These are phyloP conservation scores for Amanita muscaria DNA, from an alignment of 768 basidiomycete genomes.

Conservation along the genomic window DNA sequence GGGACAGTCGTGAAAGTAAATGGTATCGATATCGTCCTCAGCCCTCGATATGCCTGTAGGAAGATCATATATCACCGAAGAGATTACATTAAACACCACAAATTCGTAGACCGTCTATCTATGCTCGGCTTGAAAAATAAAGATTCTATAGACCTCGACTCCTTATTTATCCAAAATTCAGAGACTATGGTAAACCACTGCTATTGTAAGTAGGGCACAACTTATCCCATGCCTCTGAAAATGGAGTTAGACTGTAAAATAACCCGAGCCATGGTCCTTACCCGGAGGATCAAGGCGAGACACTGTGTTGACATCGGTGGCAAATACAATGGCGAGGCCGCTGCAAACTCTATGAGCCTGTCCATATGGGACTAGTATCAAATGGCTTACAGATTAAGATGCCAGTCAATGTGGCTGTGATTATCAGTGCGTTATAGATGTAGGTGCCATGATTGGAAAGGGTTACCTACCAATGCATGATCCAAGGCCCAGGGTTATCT, in stretches of 20 bases:
- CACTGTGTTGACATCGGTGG: constrained; percentile 20
- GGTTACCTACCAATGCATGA: constrained; percentile 34
- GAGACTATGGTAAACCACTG: too few relatives aligned
- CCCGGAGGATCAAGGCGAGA: constrained; percentile 10
- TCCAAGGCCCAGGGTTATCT: constrained; percentile 44
- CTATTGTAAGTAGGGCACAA: constrained; percentile 29
- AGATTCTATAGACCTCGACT: too few relatives aligned
- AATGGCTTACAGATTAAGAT: constrained; percentile 30
- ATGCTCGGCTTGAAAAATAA: too few relatives aligned
- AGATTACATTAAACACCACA: too few relatives aligned
- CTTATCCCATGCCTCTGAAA: constrained; percentile 23
- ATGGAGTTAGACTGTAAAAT: background rate
- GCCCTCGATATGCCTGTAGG: too few relatives aligned
- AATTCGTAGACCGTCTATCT: too few relatives aligned
- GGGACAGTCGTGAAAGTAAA: too few relatives aligned
- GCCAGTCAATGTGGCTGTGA: constrained; percentile 49
- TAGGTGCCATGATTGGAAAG: background rate
- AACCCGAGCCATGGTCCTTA: too few relatives aligned
- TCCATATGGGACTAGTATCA: background rate
- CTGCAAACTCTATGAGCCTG: constrained; percentile 1
- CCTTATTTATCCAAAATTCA: too few relatives aligned
- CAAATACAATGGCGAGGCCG: constrained; percentile 34
- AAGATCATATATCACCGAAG: too few relatives aligned
- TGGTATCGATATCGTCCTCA: too few relatives aligned
- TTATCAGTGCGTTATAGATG: too few relatives aligned